Base-by-base conservation (phyloP, 352 stramenopile genomes). In the Pythium insidiosum region DNA sequence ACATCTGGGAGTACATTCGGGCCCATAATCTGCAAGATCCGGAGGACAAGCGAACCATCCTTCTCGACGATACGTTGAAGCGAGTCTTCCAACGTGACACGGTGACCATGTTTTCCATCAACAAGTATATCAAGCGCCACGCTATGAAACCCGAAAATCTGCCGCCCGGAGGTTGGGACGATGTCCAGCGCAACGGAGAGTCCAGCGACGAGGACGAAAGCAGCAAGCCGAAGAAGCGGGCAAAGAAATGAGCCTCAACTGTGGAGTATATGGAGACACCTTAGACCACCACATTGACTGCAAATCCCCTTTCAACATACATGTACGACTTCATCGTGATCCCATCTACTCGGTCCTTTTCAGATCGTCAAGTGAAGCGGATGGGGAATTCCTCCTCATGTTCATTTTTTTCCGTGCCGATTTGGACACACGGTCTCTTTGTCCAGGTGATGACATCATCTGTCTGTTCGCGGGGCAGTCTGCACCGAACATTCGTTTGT, bases 1-100 rank as follows among this genome's bases (percentile, higher is more conserved):
- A 72, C 25, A 55, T 98, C 15, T 98, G 95, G 95, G 81, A 94
- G 43, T 98, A 98, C 59, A 98, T 98, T 46, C 84, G 90, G 40
- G 84, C 94, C 34, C 75, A 98, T 49, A 63, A 96, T 19, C 65
- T 98, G 35, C 95, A 98, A 65, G 91, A 98, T 70, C 94, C 95
- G 20, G 56, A 77, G 12, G 84, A 98, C 55, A 96, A 97, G 62
- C 82, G 88, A 15, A 80, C 85, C 47, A 98, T 98, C 51, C 50
- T 97, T 15, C 59, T 96, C 39, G 91, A 98, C 58, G 73, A 88
- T 38, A 84, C 58, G 47, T 75, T 98, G 68, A 73, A 65, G 38
- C 58, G 68, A 42, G 74, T 88, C 30, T 93, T 93, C 60, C 66
- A 89, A 61, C 73, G 81, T 41, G 72, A 91, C 49, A 76, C 72